These are phyloP conservation scores for Cicer cuneatum DNA, from an alignment of 306 rosid species.

Conservation along the genomic window DNA sequence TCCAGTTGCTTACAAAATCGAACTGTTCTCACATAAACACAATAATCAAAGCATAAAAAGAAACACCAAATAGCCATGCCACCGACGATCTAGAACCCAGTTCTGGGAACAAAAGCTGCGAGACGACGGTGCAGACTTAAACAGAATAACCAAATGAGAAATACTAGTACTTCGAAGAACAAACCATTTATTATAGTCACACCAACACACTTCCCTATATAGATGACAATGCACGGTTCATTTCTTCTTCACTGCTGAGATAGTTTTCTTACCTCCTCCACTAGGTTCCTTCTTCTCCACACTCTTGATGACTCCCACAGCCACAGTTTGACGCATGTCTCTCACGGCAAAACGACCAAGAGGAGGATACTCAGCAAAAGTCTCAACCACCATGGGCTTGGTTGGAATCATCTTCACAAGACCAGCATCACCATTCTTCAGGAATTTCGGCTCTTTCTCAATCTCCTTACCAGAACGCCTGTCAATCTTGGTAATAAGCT, in stretches of 20 bases:
- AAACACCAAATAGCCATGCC: conserved; percentile 32
- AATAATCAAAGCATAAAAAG: not conserved
- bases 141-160: not conserved
- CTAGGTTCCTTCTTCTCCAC: conserved; percentile 90
- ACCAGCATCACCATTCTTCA: conserved; percentile 56
- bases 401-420: conserved; percentile 57
- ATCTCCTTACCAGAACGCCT: not conserved
- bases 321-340: conserved; percentile 95
- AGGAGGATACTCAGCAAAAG: conserved; percentile 53
- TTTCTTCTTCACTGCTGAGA: conserved; percentile 57
- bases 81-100: conserved; percentile 79
- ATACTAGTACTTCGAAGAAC: not conserved
- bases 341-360: conserved; percentile 66
- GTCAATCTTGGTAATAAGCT: not conserved
- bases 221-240: conserved; percentile 54
- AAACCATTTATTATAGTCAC: not conserved
- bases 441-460: conserved; percentile 21
- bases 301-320: conserved; percentile 86
- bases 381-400: conserved; percentile 58
- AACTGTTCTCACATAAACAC: no score
- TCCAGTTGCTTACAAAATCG: not conserved
- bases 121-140: conserved; percentile 51
- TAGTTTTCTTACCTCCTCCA: conserved; percentile 61
- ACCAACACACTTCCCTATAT: no score
- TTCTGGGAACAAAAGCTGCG: conserved; percentile 50